These are phyloP conservation scores for Cadophora sp. DNA, from an alignment of 2,329 filamentous ascomycete species.

Conservation along the genomic window DNA sequence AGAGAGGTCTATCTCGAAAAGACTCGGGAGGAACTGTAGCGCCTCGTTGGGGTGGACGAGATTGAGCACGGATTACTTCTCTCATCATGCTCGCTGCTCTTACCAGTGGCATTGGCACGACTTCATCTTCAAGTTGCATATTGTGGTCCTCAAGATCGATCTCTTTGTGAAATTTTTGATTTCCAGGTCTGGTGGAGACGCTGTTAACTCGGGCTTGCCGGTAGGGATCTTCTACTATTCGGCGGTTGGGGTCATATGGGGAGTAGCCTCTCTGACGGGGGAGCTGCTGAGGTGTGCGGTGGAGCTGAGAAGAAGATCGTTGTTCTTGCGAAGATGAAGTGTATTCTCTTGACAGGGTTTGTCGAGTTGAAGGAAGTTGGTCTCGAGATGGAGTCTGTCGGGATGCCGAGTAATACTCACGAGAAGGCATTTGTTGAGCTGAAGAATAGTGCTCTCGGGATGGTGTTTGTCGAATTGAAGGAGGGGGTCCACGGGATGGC, in stretches of 20 bases:
- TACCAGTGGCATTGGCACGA: neutral
- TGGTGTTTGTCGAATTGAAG: too few species aligned
- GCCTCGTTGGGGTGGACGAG: neutral
- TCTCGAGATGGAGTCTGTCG: neutral
- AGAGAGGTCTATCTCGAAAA: neutral
- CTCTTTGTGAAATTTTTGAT: neutral
- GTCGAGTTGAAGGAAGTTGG: neutral
- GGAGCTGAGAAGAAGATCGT: neutral
- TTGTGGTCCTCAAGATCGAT: neutral
- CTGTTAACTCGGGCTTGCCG: neutral
- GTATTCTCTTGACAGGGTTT: neutral
- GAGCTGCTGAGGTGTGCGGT: neutral
- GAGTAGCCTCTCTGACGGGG: neutral
- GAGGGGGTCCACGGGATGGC: neutral
- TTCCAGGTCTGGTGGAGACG: neutral
- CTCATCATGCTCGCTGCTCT: conserved; percentile 7
- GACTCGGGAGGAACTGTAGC: neutral
- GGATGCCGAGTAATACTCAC: neutral
- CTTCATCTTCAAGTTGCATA: neutral
- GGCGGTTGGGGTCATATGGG: too few species aligned
- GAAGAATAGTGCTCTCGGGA: neutral
- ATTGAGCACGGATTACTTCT: neutral
- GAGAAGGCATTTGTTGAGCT: neutral
- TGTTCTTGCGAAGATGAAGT: neutral
- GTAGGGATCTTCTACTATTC: neutral